These are phyloP conservation scores for Xylaria sp. DNA, from an alignment of 2,329 filamentous ascomycete genomes.

Conservation along the genomic window DNA sequence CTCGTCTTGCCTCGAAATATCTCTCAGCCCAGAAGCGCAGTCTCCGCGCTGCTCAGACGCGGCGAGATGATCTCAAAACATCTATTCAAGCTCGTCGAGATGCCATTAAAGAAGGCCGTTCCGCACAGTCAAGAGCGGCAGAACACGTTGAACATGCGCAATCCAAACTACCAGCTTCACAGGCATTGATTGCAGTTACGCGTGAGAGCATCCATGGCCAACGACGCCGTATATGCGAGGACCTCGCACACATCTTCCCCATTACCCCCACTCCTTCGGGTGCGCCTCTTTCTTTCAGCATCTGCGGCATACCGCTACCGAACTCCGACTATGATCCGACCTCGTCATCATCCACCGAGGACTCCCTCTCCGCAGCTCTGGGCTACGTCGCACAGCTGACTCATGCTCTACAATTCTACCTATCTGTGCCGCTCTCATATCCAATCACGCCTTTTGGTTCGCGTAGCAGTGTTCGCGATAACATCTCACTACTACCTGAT, in stretches of 20 bases:
- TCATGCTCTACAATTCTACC: constrained; percentile 81
- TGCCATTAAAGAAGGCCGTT: constrained; percentile 73
- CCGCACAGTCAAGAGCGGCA: constrained; percentile 66
- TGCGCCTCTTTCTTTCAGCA: constrained; percentile 80
- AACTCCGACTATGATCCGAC: constrained; percentile 77
- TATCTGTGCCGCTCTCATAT: constrained; percentile 82
- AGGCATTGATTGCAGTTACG: constrained; percentile 64
- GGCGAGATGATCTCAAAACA: constrained; percentile 72
- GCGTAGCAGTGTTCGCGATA: constrained; percentile 72
- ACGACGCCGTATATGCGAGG: constrained; percentile 85
- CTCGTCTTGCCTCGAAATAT: constrained; percentile 60
- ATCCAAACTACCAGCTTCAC: constrained; percentile 67
- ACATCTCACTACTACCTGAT: constrained; percentile 59
- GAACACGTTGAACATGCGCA: constrained; percentile 70
- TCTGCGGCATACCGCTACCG: constrained; percentile 79
- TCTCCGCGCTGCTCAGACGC: constrained; percentile 68
- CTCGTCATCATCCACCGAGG: constrained; percentile 64
- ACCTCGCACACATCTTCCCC: constrained; percentile 80
- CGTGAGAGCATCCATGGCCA: constrained; percentile 81
- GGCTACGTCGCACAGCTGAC: constrained; percentile 82
- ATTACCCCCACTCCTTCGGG: constrained; percentile 71
- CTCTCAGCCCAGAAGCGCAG: constrained; percentile 73
- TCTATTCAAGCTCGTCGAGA: constrained; percentile 73
- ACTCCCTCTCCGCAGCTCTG: constrained; percentile 80
- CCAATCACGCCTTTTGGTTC: constrained; percentile 78